Percentiles rank a stretch among this genome's conserved stretches.
Conservation (phyloP, 352 stramenopile genomes). For the Ophiocytium majus region DNA sequence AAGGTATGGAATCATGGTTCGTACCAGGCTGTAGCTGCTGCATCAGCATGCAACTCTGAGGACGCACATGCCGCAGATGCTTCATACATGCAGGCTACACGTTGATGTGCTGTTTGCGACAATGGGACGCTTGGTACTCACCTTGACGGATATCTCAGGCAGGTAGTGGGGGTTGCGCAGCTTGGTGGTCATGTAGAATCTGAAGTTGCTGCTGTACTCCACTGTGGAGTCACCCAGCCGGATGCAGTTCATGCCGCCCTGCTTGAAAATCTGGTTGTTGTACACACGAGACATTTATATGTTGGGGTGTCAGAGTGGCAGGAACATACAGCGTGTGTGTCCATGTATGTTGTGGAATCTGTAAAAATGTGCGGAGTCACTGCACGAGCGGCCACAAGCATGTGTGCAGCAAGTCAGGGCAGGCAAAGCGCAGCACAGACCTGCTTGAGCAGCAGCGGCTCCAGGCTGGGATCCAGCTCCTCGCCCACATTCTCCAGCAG, state of each 20-base stretch:
- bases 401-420: background rate
- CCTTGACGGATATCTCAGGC: conserved; percentile 79
- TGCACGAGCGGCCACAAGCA: too few species aligned
- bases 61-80: too few species aligned
- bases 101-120: background rate
- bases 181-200: conserved; percentile 91
- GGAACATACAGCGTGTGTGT: too few species aligned
- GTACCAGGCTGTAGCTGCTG: too few species aligned
- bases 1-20: too few species aligned
- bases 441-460: conserved; percentile 85
- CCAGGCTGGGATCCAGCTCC: conserved; percentile 83
- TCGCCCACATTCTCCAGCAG: conserved; percentile 86
- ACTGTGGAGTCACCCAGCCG: conserved; percentile 84
- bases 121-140: background rate
- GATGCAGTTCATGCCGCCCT: conserved; percentile 82
- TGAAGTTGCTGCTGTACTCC: conserved; percentile 82
- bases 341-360: too few species aligned
- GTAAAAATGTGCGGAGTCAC: too few species aligned
- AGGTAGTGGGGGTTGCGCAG: conserved; percentile 86
- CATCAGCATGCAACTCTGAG: too few species aligned
- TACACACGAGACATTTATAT: too few species aligned
- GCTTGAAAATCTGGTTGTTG: conserved; percentile 86
- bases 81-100: too few species aligned
- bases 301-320: too few species aligned
- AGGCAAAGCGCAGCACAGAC: background rate